Evolutionary conservation across 164 flowering plant genomes (phyloP).

Genomic region (Magnolia sinica): DNA sequence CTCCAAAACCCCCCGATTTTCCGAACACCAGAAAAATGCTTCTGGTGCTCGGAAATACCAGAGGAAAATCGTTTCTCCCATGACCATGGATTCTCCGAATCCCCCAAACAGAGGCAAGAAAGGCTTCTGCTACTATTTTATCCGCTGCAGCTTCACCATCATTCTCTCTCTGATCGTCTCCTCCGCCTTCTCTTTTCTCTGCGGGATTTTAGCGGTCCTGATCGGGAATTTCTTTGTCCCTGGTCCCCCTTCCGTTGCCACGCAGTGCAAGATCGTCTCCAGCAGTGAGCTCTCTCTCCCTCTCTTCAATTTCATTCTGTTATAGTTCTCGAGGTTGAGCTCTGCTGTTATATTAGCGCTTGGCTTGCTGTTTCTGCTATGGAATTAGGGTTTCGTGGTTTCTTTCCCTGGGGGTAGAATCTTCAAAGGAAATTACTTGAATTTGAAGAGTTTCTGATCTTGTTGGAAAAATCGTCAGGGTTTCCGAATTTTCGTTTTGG

Average conservation of each 20-base stretch:
- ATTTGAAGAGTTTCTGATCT: background rate
- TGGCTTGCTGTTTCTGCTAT: background rate
- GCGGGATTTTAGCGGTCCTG: conserved; percentile 33
- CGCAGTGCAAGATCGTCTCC: conserved; percentile 79
- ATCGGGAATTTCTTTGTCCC: conserved; percentile 32
- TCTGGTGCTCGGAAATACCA: conserved; percentile 6
- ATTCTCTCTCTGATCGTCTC: conserved; percentile 32
- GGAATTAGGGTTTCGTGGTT: background rate
- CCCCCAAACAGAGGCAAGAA: background rate
- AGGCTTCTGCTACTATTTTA: background rate
- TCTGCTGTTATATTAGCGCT: background rate
- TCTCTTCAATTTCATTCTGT: too few species aligned
- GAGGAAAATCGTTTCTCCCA: background rate
- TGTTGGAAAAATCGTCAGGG: background rate
- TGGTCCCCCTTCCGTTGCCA: conserved; percentile 39
- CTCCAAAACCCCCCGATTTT: background rate
- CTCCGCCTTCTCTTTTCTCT: conserved; percentile 26
- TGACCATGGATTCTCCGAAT: conserved; percentile 19
- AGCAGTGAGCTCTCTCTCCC: conserved; percentile 44
- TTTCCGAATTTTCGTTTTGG: background rate
- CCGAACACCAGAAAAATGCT: conserved; percentile 6
- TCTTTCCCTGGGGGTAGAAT: background rate
- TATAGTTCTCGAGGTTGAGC: background rate
- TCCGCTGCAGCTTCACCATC: conserved; percentile 27
- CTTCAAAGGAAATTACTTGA: background rate